Evolutionary conservation across 768 basidiomycete genomes (phyloP).

Genomic region (Tylopilus intermedius): DNA sequence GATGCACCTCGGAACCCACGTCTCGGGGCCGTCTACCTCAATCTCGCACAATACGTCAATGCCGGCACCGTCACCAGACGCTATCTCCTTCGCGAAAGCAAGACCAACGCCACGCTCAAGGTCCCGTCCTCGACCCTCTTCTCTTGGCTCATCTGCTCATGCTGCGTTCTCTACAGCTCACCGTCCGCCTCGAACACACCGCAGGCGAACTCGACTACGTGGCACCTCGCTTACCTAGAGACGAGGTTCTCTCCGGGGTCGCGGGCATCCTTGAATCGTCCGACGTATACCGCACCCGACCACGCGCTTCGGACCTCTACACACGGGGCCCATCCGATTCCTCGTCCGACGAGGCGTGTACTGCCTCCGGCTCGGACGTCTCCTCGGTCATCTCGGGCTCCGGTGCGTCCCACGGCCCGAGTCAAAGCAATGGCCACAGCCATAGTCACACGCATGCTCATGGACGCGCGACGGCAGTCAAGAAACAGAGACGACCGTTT

Average conservation of each 20-base stretch:
- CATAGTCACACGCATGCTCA: not conserved
- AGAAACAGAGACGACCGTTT: constrained; percentile 25
- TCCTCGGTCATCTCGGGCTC: constrained; percentile 22
- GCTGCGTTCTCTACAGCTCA: constrained; percentile 38
- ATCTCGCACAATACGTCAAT: constrained; percentile 71
- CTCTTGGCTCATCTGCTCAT: not conserved
- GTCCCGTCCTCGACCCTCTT: constrained; percentile 27
- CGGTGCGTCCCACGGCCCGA: not conserved
- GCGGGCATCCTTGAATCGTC: constrained; percentile 52
- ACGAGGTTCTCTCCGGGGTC: constrained; percentile 68
- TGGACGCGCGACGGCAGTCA: constrained; percentile 3
- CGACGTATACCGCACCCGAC: constrained; percentile 49
- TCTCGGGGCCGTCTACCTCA: constrained; percentile 61
- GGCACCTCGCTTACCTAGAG: constrained; percentile 65
- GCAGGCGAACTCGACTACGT: constrained; percentile 53
- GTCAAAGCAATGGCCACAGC: not conserved
- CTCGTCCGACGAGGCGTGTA: constrained; percentile 22
- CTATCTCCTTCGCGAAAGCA: constrained; percentile 67
- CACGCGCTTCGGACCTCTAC: constrained; percentile 48
- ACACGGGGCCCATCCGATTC: constrained; percentile 21
- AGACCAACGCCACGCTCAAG: constrained; percentile 76
- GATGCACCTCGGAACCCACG: constrained; percentile 53
- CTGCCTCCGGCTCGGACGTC: constrained; percentile 12
- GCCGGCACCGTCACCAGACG: constrained; percentile 53
- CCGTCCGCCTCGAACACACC: constrained; percentile 51